Conservation (phyloP, 1,284 basidiomycete genomes). For the Rhodotorula sp. region DNA sequence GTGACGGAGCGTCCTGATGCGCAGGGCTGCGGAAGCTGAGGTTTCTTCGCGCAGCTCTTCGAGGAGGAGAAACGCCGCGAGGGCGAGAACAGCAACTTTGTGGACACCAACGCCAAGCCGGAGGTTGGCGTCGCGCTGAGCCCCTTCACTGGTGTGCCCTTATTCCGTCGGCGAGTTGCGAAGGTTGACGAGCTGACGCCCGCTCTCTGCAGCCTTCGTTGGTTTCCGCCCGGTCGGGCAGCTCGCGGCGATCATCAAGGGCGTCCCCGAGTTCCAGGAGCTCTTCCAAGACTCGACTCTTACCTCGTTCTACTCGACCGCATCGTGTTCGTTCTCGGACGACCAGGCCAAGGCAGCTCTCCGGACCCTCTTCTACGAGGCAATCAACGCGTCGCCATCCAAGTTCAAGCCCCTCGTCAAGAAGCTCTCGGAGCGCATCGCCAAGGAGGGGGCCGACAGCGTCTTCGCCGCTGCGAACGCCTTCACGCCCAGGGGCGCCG, state of each 20-base stretch:
- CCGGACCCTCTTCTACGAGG: conserved; percentile 32
- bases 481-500: conserved; percentile 11
- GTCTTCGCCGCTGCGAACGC: conserved; percentile 34
- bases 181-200: neutral
- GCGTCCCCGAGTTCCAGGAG: conserved; percentile 28
- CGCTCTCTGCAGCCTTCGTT: conserved; percentile 19
- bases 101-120: conserved; percentile 43
- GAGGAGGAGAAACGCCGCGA: conserved; percentile 27
- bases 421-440: conserved; percentile 17
- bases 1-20: neutral
- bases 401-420: conserved; percentile 30
- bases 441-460: conserved; percentile 21
- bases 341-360: conserved; percentile 22
- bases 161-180: neutral
- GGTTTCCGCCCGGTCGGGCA: conserved; percentile 41
- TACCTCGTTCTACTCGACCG: conserved; percentile 6
- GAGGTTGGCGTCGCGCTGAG: conserved; percentile 41
- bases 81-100: conserved; percentile 39
- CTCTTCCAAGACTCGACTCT: conserved; percentile 26
- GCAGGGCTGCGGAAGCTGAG: neutral
- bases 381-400: conserved; percentile 23
- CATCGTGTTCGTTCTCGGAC: conserved; percentile 1
- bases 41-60: conserved; percentile 27
- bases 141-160: conserved; percentile 36
- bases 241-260: conserved; percentile 24